Percentiles rank a stretch among this genome's conserved stretches.
Conservation (phyloP, 768 basidiomycete genomes). For the Udeniomyces megalosporus region DNA sequence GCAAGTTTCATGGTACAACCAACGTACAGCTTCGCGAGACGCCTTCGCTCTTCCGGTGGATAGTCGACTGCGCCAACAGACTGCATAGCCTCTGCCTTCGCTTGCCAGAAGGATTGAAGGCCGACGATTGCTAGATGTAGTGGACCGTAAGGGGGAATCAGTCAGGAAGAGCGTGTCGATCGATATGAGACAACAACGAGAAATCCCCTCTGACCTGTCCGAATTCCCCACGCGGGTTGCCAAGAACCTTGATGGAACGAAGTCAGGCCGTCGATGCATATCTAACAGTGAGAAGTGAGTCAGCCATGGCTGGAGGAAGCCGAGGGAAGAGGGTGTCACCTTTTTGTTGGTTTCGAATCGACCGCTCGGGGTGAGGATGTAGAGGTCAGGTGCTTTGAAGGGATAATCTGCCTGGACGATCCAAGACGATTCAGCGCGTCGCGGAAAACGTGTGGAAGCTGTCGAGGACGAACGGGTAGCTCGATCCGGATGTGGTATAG, state of each 20-base stretch:
- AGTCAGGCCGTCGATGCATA: constrained; percentile 29
- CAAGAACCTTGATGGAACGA: constrained; percentile 78
- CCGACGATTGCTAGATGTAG: constrained; percentile 26
- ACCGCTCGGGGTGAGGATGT: constrained; percentile 93
- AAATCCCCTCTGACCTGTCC: constrained; percentile 42
- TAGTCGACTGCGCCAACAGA: constrained; percentile 79
- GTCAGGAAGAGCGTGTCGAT: not conserved
- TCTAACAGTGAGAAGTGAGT: constrained; percentile 16
- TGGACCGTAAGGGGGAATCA: not conserved
- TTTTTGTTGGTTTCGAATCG: constrained; percentile 91
- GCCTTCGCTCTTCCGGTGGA: constrained; percentile 54
- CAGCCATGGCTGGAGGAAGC: not conserved
- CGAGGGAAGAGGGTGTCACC: constrained; percentile 36
- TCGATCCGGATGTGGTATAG: constrained; percentile 72
- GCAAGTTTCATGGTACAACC: too few species aligned
- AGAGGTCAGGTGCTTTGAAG: constrained; percentile 85
- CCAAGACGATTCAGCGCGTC: constrained; percentile 31
- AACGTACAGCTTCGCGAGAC: constrained; percentile 60
- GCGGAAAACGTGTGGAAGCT: not conserved
- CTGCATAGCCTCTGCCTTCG: constrained; percentile 65
- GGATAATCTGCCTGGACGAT: constrained; percentile 85
- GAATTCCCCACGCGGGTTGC: constrained; percentile 97
- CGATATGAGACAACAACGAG: not conserved
- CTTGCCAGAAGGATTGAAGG: constrained; percentile 30
- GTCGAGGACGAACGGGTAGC: not conserved